Conservation (phyloP, 2,329 filamentous ascomycete species). For the Diaporthe batatas region DNA sequence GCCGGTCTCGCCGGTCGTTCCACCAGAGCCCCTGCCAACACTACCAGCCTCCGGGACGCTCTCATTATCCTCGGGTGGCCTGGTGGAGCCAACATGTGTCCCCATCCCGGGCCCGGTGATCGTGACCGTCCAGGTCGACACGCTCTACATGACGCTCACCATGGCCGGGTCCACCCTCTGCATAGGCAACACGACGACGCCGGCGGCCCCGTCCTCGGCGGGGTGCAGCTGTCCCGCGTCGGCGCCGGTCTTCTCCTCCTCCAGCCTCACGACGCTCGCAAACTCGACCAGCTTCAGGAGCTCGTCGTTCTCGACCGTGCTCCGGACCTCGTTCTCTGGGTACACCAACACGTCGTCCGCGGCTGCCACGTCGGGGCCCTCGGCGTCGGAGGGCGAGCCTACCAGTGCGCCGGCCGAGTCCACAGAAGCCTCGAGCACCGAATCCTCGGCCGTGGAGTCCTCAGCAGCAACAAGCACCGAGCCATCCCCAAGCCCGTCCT, state of each 20-base stretch:
- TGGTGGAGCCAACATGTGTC: background rate
- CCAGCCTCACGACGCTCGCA: background rate
- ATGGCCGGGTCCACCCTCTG: background rate
- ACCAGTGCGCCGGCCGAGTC: background rate
- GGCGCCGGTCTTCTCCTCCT: background rate
- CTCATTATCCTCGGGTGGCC: background rate
- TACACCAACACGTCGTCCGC: background rate
- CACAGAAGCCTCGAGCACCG: too few relatives aligned
- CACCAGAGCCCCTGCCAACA: too few relatives aligned
- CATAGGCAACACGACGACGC: background rate
- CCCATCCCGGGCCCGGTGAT: background rate
- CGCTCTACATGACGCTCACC: slow-evolving; percentile 2
- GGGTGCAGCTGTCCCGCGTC: background rate
- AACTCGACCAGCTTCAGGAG: background rate
- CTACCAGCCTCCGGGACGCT: background rate
- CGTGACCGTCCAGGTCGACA: slow-evolving; percentile 4
- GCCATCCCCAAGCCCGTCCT: background rate
- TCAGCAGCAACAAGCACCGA: background rate
- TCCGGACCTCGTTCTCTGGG: background rate
- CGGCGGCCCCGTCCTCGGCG: slow-evolving; percentile 3
- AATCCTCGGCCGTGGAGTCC: background rate
- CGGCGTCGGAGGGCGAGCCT: background rate
- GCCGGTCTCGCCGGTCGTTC: too few relatives aligned
- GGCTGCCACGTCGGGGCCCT: background rate
- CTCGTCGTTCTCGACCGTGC: background rate